Evolutionary conservation across 345 rosid genomes (phyloP), one percentile per base, ranked within the genome.

Genomic region (Citrus unshiu): DNA sequence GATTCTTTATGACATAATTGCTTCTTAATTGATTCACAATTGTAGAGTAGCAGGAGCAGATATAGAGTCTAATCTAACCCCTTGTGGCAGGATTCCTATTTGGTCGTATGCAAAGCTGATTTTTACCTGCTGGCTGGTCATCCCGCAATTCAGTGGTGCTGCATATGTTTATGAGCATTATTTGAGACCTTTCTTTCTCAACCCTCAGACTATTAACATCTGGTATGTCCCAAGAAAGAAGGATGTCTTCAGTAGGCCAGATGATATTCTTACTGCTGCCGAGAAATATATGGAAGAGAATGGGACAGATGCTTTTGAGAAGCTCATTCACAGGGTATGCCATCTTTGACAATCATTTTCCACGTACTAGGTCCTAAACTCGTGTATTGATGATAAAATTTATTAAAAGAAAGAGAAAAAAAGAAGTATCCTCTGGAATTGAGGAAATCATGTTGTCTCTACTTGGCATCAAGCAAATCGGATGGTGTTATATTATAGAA

Each of bases 91-190:
- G 99, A 80, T 96, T 80, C 99, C 98, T 0, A 78, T 96, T 49
- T 96, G 98, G 98, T 84, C 97, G 8, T 91, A 90, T 75, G 81
- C 84, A 3, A 96, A 93, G 93, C 95, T 96, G 80, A 81, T 93
- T 65, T 70, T 93, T 82, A 94, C 97, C 68, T 93, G 98, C 84
- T 96, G 99, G 99, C 86, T 96, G 76, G 99, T 91, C 58, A 90
- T 96, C 39, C 98, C 99, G 0, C 89, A 94, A 87, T 96, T 96
- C 87, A 94, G 92, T 18, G 98, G 99, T 24, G 98, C 99, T 82
- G 92, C 99, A 40, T 92, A 92, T 78, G 97, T 94, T 27, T 96
- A 96, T 74, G 94, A 94, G 74, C 97, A 93, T 81, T 87, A 89
- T 75, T 84, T 94, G 83, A 93, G 99, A 80, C 94, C 95, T 62